Conservation (phyloP, 345 rosid genomes). For the Brassica napus region DNA sequence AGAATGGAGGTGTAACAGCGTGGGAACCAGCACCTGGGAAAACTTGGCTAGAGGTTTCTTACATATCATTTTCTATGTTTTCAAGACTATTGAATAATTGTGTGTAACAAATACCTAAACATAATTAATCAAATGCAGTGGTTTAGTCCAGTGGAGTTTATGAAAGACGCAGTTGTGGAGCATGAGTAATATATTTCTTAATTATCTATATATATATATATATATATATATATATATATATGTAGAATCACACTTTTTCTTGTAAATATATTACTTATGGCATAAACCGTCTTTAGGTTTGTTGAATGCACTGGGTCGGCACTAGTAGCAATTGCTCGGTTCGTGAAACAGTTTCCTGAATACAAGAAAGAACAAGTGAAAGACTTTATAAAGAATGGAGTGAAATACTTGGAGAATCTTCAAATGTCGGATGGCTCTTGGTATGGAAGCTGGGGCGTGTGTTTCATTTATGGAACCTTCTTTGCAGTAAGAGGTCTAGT, state of each 20-base stretch:
- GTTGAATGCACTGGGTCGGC: not conserved
- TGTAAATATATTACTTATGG: not conserved
- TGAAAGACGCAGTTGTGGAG: slow-evolving; percentile 18
- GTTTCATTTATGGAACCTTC: slow-evolving; percentile 43
- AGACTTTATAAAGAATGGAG: not conserved
- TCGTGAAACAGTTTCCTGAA: not conserved
- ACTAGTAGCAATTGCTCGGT: not conserved
- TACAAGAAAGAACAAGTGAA: not conserved
- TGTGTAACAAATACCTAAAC: not conserved
- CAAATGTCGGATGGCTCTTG: slow-evolving; percentile 6
- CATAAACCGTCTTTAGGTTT: not conserved
- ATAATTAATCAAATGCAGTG: slow-evolving; percentile 10
- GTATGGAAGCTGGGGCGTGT: slow-evolving; percentile 46
- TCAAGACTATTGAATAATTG: not conserved
- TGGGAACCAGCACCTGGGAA: not conserved
- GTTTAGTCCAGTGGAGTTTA: slow-evolving; percentile 28
- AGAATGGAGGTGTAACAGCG: not conserved
- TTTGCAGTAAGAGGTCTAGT: slow-evolving; percentile 39
- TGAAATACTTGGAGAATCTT: not conserved
- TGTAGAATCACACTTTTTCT: not conserved
- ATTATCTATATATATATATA: not conserved
- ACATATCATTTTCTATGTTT: not conserved
- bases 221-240: no score
- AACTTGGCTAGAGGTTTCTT: not conserved
- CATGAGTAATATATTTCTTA: slow-evolving; percentile 13